phyloP scores from a whole-genome alignment of 208 protist species.

The Herpetomonas muscarum region DNA sequence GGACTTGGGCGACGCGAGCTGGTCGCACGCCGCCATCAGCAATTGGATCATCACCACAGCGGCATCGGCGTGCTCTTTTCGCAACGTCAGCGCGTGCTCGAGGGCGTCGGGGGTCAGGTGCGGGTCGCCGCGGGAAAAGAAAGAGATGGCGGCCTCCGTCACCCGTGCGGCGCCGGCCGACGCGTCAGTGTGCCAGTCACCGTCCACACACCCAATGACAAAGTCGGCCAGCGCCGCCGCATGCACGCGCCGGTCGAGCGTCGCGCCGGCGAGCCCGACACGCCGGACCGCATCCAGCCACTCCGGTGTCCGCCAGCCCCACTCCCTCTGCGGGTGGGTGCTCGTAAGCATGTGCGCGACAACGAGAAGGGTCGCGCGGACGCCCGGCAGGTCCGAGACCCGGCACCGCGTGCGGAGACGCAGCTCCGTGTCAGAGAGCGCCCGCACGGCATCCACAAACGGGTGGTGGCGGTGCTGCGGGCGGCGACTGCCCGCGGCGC shows the following conservation, averaged over 20 bases:
- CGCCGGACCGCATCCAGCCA: conserved; percentile 65
- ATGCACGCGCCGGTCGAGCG: conserved; percentile 22
- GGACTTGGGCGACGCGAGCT: neutral
- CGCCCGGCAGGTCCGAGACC: conserved; percentile 32
- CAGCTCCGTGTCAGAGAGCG: conserved; percentile 16
- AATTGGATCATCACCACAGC: neutral
- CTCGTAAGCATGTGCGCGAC: conserved; percentile 33
- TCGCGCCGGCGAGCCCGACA: conserved; percentile 40
- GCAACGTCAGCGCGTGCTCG: neutral
- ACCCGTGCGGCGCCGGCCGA: conserved; percentile 13
- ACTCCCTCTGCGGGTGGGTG: conserved; percentile 12
- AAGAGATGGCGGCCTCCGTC: conserved; percentile 21
- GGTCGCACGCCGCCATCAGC: neutral
- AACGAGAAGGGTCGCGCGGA: conserved; percentile 49
- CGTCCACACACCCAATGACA: conserved; percentile 24
- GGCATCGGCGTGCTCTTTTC: neutral
- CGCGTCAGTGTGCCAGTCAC: conserved; percentile 8
- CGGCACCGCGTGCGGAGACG: conserved; percentile 53
- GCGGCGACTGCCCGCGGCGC: too few species aligned
- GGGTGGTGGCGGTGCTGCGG: neutral
- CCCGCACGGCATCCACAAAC: neutral
- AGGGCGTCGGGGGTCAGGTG: neutral
- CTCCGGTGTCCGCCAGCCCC: conserved; percentile 36
- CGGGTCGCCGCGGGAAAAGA: conserved; percentile 7
- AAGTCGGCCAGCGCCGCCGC: conserved; percentile 34